phyloP scores from a whole-genome alignment of 257 asterid genomes.

The Solanum tacnaense region DNA sequence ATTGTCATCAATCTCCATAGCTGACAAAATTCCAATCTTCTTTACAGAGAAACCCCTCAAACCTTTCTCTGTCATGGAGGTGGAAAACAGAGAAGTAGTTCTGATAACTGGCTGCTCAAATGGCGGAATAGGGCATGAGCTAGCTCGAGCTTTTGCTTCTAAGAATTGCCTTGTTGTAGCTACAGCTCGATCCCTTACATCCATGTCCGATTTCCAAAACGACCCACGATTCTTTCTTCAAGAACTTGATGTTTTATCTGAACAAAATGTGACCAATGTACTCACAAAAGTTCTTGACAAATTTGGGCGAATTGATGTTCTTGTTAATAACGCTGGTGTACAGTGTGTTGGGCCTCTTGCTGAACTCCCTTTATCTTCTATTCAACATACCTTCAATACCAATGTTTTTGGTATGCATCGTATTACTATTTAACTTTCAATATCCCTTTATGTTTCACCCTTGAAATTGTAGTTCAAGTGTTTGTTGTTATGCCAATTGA shows the following conservation, averaged over 20 bases:
- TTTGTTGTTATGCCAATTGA: neutral
- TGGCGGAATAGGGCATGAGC: conserved; percentile 93
- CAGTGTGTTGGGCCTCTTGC: conserved; percentile 88
- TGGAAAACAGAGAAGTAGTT: conserved; percentile 36
- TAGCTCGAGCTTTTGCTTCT: conserved; percentile 67
- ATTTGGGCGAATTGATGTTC: conserved; percentile 66
- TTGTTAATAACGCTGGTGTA: conserved; percentile 89
- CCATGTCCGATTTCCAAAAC: conserved; percentile 48
- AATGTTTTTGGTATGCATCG: conserved; percentile 59
- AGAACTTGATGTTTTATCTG: conserved; percentile 68
- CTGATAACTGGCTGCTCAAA: conserved; percentile 71
- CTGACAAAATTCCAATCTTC: neutral
- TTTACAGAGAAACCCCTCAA: neutral
- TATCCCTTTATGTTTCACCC: neutral
- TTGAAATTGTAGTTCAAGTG: neutral
- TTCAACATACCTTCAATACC: conserved; percentile 65
- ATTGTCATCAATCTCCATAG: neutral
- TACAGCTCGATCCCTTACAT: conserved; percentile 63
- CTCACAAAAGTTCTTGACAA: conserved; percentile 48
- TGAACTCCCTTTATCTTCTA: conserved; percentile 63
- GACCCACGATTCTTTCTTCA: conserved; percentile 66
- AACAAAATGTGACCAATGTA: conserved; percentile 50
- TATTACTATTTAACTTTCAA: neutral
- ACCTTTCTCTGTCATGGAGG: neutral
- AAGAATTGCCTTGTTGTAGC: conserved; percentile 76